Evolutionary conservation across 2,329 filamentous ascomycete genomes (phyloP).

Genomic region (Aspergillus sp.): DNA sequence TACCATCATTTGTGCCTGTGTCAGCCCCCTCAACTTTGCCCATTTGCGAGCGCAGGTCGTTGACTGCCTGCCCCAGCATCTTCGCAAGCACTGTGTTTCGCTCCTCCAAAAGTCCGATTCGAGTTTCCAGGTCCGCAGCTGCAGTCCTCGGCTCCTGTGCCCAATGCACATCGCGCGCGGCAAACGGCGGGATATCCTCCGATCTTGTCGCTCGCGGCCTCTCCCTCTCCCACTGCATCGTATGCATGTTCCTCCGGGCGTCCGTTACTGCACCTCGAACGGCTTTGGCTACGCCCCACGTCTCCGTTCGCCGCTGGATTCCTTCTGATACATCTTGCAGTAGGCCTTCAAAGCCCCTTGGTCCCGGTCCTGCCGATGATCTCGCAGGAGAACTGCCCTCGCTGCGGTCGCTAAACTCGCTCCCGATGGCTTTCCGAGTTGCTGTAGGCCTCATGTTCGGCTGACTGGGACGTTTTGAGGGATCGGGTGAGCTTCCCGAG

Average conservation of each 20-base stretch:
- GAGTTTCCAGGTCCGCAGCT: slow-evolving; percentile 21
- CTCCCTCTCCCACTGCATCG: slow-evolving; percentile 33
- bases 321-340: slow-evolving; percentile 42
- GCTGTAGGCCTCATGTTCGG: slow-evolving; percentile 10
- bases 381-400: slow-evolving; percentile 24
- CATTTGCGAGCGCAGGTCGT: slow-evolving; percentile 30
- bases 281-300: slow-evolving; percentile 41
- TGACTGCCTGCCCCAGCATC: slow-evolving; percentile 33
- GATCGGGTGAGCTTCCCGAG: slow-evolving; percentile 35
- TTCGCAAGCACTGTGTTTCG: slow-evolving; percentile 34
- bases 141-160: slow-evolving; percentile 8
- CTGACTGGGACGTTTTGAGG: slow-evolving; percentile 15
- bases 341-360: slow-evolving; percentile 35
- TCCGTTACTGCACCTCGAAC: slow-evolving; percentile 40
- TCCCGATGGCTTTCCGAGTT: slow-evolving; percentile 15
- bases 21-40: slow-evolving; percentile 16
- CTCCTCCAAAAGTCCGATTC: slow-evolving; percentile 27
- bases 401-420: slow-evolving; percentile 20
- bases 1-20: slow-evolving; percentile 16
- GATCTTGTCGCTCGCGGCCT: slow-evolving; percentile 17
- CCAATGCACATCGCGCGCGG: slow-evolving; percentile 7
- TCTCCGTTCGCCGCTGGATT: slow-evolving; percentile 39
- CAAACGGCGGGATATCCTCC: slow-evolving; percentile 9
- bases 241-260: slow-evolving; percentile 39
- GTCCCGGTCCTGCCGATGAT: slow-evolving; percentile 29